Conservation (phyloP, 331 rosid genomes). For the Quercus tomentella region DNA sequence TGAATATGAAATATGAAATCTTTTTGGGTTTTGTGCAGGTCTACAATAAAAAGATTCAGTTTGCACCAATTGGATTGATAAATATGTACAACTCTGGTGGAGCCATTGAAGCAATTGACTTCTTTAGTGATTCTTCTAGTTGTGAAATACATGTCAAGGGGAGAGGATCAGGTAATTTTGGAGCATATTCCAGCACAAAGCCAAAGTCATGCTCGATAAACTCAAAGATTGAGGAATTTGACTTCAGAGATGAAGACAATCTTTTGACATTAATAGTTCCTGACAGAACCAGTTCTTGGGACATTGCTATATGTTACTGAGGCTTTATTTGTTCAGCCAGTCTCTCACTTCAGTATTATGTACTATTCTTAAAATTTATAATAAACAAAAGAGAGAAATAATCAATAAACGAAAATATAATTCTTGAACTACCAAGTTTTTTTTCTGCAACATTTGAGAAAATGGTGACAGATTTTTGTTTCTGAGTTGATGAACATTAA, state of each 20-base stretch:
- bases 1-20: neutral
- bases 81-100: conserved; percentile 47
- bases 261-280: conserved; percentile 30
- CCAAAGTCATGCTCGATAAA: conserved; percentile 31
- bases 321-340: neutral
- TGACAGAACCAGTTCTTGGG: conserved; percentile 14
- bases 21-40: conserved; percentile 14
- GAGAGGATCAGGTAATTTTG: conserved; percentile 33
- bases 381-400: neutral
- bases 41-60: conserved; percentile 19
- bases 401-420: neutral
- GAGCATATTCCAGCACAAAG: conserved; percentile 34
- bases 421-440: neutral
- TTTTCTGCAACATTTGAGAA: no score
- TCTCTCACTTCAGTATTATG: no score
- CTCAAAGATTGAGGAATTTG: conserved; percentile 18
- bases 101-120: conserved; percentile 30
- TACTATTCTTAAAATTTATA: neutral
- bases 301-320: conserved; percentile 19
- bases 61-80: conserved; percentile 35
- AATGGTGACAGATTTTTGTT: no score
- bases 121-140: neutral
- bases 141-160: conserved; percentile 27
- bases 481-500: no score
- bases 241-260: conserved; percentile 22